Evolutionary conservation across 768 basidiomycete genomes (phyloP).

Genomic region (Lepiota brunneoincarnata): DNA sequence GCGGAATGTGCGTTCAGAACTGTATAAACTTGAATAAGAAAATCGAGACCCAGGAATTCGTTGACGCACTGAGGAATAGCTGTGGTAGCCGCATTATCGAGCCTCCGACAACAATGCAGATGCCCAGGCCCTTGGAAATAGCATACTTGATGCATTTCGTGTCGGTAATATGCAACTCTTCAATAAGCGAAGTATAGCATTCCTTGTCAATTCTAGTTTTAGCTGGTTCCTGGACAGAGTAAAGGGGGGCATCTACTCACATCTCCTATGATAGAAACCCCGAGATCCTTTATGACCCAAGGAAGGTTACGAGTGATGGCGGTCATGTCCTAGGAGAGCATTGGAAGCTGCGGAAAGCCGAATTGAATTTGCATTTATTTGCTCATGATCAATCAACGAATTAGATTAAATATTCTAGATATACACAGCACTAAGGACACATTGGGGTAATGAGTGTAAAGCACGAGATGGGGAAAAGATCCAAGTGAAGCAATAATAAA

Average conservation of each 20-base stretch:
- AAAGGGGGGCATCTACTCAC: conserved; percentile 33
- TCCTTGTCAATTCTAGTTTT: conserved; percentile 49
- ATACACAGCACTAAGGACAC: too few relatives aligned
- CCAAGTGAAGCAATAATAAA: too few relatives aligned
- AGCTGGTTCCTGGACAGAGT: neutral
- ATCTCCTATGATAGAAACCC: conserved; percentile 78
- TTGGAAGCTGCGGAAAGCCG: neutral
- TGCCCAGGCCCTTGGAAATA: conserved; percentile 85
- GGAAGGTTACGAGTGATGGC: conserved; percentile 83
- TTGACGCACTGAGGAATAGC: conserved; percentile 67
- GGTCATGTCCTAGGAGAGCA: too few relatives aligned
- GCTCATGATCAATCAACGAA: neutral
- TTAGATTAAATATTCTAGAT: too few relatives aligned
- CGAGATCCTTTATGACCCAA: conserved; percentile 78
- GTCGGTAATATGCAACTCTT: conserved; percentile 76
- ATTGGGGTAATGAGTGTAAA: too few relatives aligned
- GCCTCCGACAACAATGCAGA: conserved; percentile 89
- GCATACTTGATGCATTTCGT: conserved; percentile 86
- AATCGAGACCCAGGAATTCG: too few relatives aligned
- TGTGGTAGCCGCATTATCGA: conserved; percentile 96
- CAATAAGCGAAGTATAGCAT: conserved; percentile 87
- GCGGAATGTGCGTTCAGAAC: conserved; percentile 75
- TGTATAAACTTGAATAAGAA: conserved; percentile 22
- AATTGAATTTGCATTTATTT: too few relatives aligned
- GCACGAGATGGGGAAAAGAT: too few relatives aligned